Base-by-base conservation (phyloP, 2,329 filamentous ascomycete species). In the Lecanicillium sp. region DNA sequence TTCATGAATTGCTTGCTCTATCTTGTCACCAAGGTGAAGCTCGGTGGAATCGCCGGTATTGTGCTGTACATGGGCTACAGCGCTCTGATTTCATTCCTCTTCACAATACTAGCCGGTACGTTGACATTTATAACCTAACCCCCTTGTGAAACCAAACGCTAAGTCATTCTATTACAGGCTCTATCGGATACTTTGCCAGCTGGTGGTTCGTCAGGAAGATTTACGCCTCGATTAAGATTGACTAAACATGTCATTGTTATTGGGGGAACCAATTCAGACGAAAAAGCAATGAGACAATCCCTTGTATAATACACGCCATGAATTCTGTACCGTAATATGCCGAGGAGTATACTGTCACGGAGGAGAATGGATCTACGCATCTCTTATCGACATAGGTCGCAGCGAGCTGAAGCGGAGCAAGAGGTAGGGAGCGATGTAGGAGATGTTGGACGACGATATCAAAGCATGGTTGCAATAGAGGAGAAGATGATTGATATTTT, bases 201-300 rank as follows among this genome's bases (percentile, higher is more conserved):
- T 96, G 89, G 86, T 75, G 83, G 57, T 98, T 98, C 58, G 83
- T 94, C 38, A 78, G 85, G 49, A 90, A 85, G 60, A 98, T 98
- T 45, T 98, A 98, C 61, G 70, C 79, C 17, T 95, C 89, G n/a
- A 94, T 98, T 67, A 98, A 98, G 71, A 88, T 98, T 48, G 92
- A 98, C 58, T 98, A 67, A 60, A 43, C 30, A n/a, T 2, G 34
- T 25, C 22, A 7, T 25, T 25, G 7, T 25, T 6, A 25, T 11
- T 36, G 42, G 29, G 16, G 11, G 33, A 34, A 34, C 14, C 7
- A 16, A 27, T 38, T 22, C 16, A 29, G 6, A 6, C 25, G 20
- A 19, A 20, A 15, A 13, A n/a, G 34, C 16, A 20, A 19, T n/a
- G 30, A 36, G 14, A 28, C 20, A 17, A 25, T 17, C 9, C 16